These are phyloP conservation scores for Epichloe coenophiala DNA, from an alignment of 2,329 filamentous ascomycete genomes.

Conservation along the genomic window DNA sequence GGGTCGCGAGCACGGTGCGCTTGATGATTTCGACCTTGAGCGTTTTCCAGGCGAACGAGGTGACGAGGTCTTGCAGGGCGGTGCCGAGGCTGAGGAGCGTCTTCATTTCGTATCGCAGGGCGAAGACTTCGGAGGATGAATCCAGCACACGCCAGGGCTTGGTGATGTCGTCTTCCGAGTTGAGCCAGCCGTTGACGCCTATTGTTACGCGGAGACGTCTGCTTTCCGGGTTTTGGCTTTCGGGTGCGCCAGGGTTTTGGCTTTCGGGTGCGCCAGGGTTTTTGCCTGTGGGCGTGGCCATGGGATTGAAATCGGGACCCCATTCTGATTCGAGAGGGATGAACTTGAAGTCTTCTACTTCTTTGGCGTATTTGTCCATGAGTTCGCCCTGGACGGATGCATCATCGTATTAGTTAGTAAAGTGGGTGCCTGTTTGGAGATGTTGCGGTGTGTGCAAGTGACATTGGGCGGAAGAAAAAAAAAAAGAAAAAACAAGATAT, in stretches of 20 bases:
- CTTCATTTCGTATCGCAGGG: constrained; percentile 70
- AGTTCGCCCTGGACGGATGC: constrained; percentile 46
- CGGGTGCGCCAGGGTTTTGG: too few species aligned
- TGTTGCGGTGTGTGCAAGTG: not conserved
- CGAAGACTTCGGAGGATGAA: constrained; percentile 60
- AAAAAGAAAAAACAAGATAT: not conserved
- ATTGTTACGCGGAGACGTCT: constrained; percentile 65
- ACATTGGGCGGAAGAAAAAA: too few species aligned
- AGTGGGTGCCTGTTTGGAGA: not conserved
- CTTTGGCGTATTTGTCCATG: constrained; percentile 76
- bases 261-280: too few species aligned
- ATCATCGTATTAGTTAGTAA: not conserved
- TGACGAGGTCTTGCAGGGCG: constrained; percentile 57
- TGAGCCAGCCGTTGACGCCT: constrained; percentile 78
- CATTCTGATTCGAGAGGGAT: constrained; percentile 50
- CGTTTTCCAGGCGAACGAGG: constrained; percentile 60
- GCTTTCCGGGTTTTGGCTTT: constrained; percentile 13
- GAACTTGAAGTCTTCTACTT: constrained; percentile 73
- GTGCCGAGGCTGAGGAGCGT: constrained; percentile 64
- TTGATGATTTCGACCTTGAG: constrained; percentile 65
- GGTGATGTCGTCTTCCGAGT: constrained; percentile 58
- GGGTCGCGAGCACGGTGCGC: constrained; percentile 52
- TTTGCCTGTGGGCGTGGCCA: not conserved
- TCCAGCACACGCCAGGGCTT: constrained; percentile 68
- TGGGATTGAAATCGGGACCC: constrained; percentile 13